These are phyloP conservation scores for Ophiostoma australiae DNA, from an alignment of 2,329 filamentous ascomycete genomes.

Conservation along the genomic window DNA sequence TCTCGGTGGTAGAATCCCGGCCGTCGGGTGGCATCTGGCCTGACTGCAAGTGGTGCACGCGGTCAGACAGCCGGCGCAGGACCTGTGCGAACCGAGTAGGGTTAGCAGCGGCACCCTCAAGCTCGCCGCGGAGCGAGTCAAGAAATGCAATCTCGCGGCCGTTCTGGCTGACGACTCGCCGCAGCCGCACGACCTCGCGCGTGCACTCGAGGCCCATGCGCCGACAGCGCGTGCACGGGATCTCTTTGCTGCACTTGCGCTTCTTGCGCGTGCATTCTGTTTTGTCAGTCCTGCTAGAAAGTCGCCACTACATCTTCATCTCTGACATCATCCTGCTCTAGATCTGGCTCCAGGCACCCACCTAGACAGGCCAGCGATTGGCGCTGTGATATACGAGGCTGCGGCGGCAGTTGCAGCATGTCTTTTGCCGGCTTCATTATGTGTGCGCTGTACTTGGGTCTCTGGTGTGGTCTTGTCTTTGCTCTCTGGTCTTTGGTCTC, in stretches of 20 bases:
- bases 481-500: not conserved
- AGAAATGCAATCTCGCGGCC: conserved; percentile 28
- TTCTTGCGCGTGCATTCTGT: conserved; percentile 29
- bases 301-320: not conserved
- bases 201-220: conserved; percentile 27
- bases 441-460: not conserved
- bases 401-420: not conserved
- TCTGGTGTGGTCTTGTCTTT: not conserved
- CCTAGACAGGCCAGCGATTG: conserved; percentile 18
- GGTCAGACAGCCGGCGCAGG: conserved; percentile 22
- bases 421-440: conserved; percentile 5
- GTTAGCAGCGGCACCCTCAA: conserved; percentile 16
- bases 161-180: conserved; percentile 27
- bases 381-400: conserved; percentile 17
- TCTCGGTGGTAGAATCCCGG: not conserved
- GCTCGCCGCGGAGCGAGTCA: conserved; percentile 23
- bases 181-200: conserved; percentile 27
- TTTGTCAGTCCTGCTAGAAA: not conserved
- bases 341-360: not conserved
- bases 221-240: conserved; percentile 27
- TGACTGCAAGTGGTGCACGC: conserved; percentile 25
- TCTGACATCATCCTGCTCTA: not conserved
- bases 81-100: conserved; percentile 18
- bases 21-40: conserved; percentile 17
- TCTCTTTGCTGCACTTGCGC: conserved; percentile 29